Evolutionary conservation across 2,329 filamentous ascomycete species (phyloP).

Genomic region (Hypoxylon sp.): DNA sequence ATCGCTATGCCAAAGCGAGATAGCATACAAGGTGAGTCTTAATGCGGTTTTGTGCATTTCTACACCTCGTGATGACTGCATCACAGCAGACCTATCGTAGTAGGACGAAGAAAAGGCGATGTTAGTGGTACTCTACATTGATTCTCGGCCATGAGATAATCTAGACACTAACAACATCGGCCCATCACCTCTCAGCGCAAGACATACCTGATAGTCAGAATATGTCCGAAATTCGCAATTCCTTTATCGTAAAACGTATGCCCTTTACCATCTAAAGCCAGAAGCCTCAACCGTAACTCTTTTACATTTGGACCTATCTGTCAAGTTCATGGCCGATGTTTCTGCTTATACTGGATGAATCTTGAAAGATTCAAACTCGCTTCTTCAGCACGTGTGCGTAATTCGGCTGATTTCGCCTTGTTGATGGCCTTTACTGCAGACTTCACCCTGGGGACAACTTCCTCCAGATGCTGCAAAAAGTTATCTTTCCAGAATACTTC

Average conservation of each 20-base stretch:
- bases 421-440: constrained; percentile 73
- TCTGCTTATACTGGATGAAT: constrained; percentile 77
- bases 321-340: constrained; percentile 61
- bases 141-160: not conserved
- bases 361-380: constrained; percentile 71
- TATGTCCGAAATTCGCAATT: not conserved
- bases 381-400: constrained; percentile 73
- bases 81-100: constrained; percentile 22
- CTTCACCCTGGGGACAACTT: constrained; percentile 67
- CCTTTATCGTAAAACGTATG: constrained; percentile 31
- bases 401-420: constrained; percentile 69
- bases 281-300: constrained; percentile 1
- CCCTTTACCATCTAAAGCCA: not conserved
- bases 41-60: constrained; percentile 20
- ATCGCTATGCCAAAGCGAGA: constrained; percentile 1
- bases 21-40: constrained; percentile 39
- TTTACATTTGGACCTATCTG: not conserved
- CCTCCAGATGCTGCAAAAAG: constrained; percentile 72
- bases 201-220: not conserved
- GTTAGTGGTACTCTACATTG: not conserved
- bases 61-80: constrained; percentile 38
- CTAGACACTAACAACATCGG: not conserved
- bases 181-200: not conserved
- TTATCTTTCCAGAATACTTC: constrained; percentile 75
- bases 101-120: constrained; percentile 8